These are phyloP conservation scores for Calonectria pauciramosa DNA, from an alignment of 2,329 filamentous ascomycete genomes.

Conservation along the genomic window DNA sequence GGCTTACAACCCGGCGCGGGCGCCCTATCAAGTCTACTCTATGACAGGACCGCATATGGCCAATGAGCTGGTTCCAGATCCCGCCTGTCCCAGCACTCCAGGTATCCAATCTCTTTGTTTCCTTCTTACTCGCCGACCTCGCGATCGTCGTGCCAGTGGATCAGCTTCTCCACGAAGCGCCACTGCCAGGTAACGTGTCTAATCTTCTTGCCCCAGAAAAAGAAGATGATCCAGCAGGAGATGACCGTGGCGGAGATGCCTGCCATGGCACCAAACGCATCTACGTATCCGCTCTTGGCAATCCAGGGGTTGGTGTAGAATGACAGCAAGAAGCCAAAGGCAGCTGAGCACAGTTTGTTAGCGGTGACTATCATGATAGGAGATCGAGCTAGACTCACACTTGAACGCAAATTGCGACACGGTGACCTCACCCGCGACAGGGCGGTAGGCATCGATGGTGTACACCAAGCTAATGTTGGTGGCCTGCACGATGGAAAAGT, in stretches of 20 bases:
- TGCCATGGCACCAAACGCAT: slow-evolving; percentile 66
- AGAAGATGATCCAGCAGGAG: slow-evolving; percentile 63
- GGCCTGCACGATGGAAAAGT: slow-evolving; percentile 36
- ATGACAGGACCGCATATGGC: background rate
- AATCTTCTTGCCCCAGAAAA: slow-evolving; percentile 60
- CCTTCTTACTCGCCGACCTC: slow-evolving; percentile 37
- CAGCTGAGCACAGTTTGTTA: slow-evolving; percentile 38
- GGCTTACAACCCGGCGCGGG: background rate
- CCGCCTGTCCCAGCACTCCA: background rate
- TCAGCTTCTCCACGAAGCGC: slow-evolving; percentile 26
- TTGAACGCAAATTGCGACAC: slow-evolving; percentile 60
- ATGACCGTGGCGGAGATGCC: slow-evolving; percentile 61
- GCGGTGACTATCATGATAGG: background rate
- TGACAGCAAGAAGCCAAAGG: slow-evolving; percentile 68
- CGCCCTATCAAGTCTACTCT: background rate
- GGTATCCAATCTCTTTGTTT: background rate
- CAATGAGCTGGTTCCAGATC: background rate
- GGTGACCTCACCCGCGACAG: slow-evolving; percentile 35
- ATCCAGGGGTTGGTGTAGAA: slow-evolving; percentile 72
- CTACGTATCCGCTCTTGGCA: slow-evolving; percentile 58
- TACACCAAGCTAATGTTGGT: slow-evolving; percentile 39
- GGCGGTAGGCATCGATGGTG: slow-evolving; percentile 36
- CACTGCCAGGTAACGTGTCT: slow-evolving; percentile 28
- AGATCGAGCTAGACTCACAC: slow-evolving; percentile 37
- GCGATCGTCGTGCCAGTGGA: slow-evolving; percentile 32